phyloP scores from a whole-genome alignment of 2,329 filamentous ascomycete genomes.

The Escovopsis sp. region DNA sequence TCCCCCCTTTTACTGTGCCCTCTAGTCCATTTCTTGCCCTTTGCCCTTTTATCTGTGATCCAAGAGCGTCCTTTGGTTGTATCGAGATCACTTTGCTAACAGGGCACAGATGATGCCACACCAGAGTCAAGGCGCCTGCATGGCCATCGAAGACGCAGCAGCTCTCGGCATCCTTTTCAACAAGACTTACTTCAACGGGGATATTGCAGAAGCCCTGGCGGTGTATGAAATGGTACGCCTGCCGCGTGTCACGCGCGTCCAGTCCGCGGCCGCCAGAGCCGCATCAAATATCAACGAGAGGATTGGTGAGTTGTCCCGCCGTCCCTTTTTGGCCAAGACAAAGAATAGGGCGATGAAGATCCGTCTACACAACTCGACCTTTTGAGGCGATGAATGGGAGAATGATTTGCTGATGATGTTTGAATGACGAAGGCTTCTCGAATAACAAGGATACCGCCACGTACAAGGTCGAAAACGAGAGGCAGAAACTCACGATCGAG shows the following conservation, averaged over 20 bases:
- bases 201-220: conserved; percentile 30
- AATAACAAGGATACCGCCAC: conserved; percentile 38
- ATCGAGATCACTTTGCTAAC: conserved; percentile 1
- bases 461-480: conserved; percentile 48
- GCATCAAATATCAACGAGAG: conserved; percentile 47
- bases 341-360: neutral
- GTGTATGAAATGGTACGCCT: conserved; percentile 38
- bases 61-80: too few relatives aligned
- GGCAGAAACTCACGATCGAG: conserved; percentile 48
- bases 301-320: conserved; percentile 30
- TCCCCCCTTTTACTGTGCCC: too few relatives aligned
- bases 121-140: conserved; percentile 53
- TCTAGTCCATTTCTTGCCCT: neutral
- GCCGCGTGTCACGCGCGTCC: conserved; percentile 39
- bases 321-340: too few relatives aligned
- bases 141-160: conserved; percentile 52
- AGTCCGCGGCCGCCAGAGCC: conserved; percentile 40
- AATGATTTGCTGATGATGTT: too few relatives aligned
- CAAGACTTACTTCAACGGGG: conserved; percentile 27
- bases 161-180: conserved; percentile 47
- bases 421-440: conserved; percentile 52
- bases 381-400: too few relatives aligned
- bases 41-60: neutral
- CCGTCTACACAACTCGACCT: neutral
- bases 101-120: conserved; percentile 50